Evolutionary conservation across 805 yeast species (phyloP), one percentile per base, ranked within the genome.

Genomic region (Candida boidinii): DNA sequence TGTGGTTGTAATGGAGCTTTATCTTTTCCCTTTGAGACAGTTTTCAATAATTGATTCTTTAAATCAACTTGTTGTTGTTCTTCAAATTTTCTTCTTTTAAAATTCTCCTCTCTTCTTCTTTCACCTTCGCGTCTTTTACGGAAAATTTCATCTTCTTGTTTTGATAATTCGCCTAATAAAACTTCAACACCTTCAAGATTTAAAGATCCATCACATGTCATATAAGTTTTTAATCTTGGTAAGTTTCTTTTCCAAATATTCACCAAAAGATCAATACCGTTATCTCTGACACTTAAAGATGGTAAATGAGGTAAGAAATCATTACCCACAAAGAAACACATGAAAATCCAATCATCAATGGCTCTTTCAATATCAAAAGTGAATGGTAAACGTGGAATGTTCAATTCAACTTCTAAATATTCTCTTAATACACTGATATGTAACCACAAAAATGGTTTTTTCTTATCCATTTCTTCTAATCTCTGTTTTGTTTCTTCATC

Each of bases 271-370:
- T 90, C 96, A 48, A 92, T 82, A 45, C 96, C 88, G 49, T 85
- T 84, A 56, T 92, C 97, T 45, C 98, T 75, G 27, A 92, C 96
- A 49, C 90, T 96, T 35, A 92, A 68, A 20, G 94, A 78, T 4
- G 99, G 97, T 44, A 92, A 63, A 59, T 90, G 97, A 1, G 99
- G 99, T 48, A 92, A 64, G 68, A 92, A 92, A 74, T 92, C 99
- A 53, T 92, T 92, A 58, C 99, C 99, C 42, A 90, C 94, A 53
- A 92, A 92, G 64, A 92, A 92, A 70, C 97, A 90, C 88, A 92
- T 81, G 45, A 92, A 92, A 12, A 92, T 86, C 98, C 98, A 92
- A 59, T 92, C 99, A 53, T 92, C 99, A 39, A 92, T 79, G 2
- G 97, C 96, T 38, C 98, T 68, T 60, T 92, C 99, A 34, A 88